Evolutionary conservation across 2,329 filamentous ascomycete species (phyloP), one percentile per base, ranked within the genome.

Genomic region (Moelleriella libera): DNA sequence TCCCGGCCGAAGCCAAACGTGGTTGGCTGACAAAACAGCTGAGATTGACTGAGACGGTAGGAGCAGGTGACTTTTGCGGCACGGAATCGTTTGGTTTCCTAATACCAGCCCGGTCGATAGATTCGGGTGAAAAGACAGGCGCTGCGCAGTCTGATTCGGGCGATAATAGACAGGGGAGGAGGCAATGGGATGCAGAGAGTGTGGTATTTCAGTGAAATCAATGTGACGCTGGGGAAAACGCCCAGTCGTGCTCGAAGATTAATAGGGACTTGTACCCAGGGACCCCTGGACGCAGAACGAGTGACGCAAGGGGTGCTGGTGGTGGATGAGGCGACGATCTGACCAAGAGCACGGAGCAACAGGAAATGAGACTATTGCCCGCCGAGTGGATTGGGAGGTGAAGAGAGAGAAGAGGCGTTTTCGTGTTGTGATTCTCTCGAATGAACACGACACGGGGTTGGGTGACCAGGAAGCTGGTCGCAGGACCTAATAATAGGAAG

Each of bases 1-100:
- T 50, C 28, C 48, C 46, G 41, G 21, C 41, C 44, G 41, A 45
- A 30, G 30, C 44, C 43, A 42, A 46, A 48, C 41, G 46, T 40
- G 41, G 46, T 50, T 50, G 44, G 46, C 37, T 48, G 44, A 41
- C 43, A 21, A 43, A 48, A 45, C 39, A 41, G 48, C 37, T 32
- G 43, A 42, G 37, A 39, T 46, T 5, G 6, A 29, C 21, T 43
- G 29, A 48, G 47, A 46, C 40, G 47, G 28, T 31, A 44, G 47
- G 47, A 45, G 47, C 47, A 37, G 41, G 47, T 44, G 47, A 48
- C 47, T 45, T 37, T 21, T n/a, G 43, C 21, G 28, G 41, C 31
- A 44, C 39, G 11, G 42, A 39, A 28, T 37, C 31, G 40, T 30
- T 30, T 28, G 32, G 32, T 37, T 37, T 37, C 32, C 32, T 37